phyloP scores from a whole-genome alignment of 805 yeast species.

The Myxozyma udenii region DNA sequence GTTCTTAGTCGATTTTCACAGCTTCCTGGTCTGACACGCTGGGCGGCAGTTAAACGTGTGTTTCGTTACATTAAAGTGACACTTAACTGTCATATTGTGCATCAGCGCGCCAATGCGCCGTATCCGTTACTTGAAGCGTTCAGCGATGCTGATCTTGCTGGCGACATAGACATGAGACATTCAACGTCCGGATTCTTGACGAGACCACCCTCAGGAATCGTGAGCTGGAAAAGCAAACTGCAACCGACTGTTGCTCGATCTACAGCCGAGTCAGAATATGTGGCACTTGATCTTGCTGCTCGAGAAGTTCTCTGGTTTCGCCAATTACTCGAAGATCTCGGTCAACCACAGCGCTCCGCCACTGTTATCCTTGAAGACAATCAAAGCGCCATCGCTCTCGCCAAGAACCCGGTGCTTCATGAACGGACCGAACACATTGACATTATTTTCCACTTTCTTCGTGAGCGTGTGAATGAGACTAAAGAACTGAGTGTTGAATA shows the following conservation, averaged over 20 bases:
- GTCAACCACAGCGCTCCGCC: no score
- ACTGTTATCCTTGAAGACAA: background rate
- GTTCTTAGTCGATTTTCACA: no score
- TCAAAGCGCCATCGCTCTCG: background rate
- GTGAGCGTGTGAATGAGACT: background rate
- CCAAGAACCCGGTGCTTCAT: background rate
- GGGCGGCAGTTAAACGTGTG: no score
- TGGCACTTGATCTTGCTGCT: background rate
- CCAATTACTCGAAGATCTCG: background rate
- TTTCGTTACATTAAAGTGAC: no score
- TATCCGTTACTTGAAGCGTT: no score
- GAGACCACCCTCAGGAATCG: no score
- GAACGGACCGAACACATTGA: constrained; percentile 7
- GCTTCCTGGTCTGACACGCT: no score
- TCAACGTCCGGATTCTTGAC: no score
- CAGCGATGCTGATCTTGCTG: no score
- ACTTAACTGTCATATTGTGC: no score
- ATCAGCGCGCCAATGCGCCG: no score
- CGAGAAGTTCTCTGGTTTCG: background rate
- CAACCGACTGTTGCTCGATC: constrained; percentile 3
- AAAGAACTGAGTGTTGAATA: background rate
- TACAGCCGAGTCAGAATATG: constrained; percentile 7
- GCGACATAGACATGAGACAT: no score
- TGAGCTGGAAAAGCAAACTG: constrained; percentile 2
- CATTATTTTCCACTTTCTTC: background rate